Conservation (phyloP, 2,329 filamentous ascomycete genomes). For the Xylaria sp. region DNA sequence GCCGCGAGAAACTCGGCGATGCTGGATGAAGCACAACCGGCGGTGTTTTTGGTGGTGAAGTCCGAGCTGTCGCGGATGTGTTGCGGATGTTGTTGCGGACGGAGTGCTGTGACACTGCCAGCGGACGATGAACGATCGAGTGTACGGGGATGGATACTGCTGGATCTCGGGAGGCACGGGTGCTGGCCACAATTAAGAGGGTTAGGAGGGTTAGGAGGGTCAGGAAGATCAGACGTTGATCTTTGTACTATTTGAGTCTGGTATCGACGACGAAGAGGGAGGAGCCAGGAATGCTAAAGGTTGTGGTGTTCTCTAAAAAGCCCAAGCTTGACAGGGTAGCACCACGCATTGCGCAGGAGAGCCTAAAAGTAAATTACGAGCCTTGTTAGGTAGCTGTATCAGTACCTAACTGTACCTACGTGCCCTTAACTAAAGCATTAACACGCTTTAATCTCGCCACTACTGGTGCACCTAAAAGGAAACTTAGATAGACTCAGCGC, state of each 20-base stretch:
- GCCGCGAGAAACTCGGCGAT: constrained; percentile 7
- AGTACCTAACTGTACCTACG: neutral
- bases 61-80: constrained; percentile 8
- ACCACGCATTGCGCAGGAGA: constrained; percentile 14
- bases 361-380: constrained; percentile 26
- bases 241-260: constrained; percentile 13
- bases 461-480: too few relatives aligned
- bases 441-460: too few relatives aligned
- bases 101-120: neutral
- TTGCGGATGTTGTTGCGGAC: constrained; percentile 1
- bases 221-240: constrained; percentile 18
- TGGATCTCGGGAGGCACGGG: constrained; percentile 3
- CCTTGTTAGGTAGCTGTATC: constrained; percentile 10
- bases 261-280: neutral
- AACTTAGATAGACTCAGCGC: neutral
- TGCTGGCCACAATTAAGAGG: constrained; percentile 2
- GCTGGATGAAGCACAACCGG: constrained; percentile 3
- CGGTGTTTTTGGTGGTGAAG: constrained; percentile 22
- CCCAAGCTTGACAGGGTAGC: constrained; percentile 21
- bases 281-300: constrained; percentile 12
- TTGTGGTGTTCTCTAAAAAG: constrained; percentile 22
- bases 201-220: constrained; percentile 10
- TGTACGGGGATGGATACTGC: neutral
- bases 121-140: constrained; percentile 4
- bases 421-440: neutral